Base-by-base conservation (phyloP, 306 rosid genomes). In the Cucurbita maxima region DNA sequence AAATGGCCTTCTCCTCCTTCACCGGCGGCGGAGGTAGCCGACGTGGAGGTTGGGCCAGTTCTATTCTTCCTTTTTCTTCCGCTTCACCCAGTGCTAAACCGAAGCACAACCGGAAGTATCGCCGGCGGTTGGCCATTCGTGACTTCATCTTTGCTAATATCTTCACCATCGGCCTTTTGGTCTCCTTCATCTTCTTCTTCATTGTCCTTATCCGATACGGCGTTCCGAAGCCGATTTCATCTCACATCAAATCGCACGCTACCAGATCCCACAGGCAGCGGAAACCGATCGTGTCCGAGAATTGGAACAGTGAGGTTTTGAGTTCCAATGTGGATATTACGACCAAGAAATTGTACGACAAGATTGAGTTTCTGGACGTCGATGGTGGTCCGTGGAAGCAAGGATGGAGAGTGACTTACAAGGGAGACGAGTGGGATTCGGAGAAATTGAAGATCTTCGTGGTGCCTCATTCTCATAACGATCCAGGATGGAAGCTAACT, bases 371-470 rank as follows among this genome's bases (percentile, higher is more conserved):
- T 60, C 70, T 74, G 70, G 99, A 94, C 74, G 85, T 77, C 52
- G 96, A 94, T 50, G 99, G 99, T 70, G 99, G 99, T 40, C 81
- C 96, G 10, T 94, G 99, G 99, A 94, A 85, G 84, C 99, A 94
- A 50, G 99, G 99, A 10, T 94, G 99, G 99, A 60, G 79, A 55
- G 99, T 94, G 43, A 77, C 75, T 45, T 94, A 94, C 70, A 80
- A 83, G 78, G 99, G 99, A 74, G 78, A 91, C 55, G 99, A 94
- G 77, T 94, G 99, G 99, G 92, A 94, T 79, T 53, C 76, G 10
- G 99, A 94, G 92, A 91, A 85, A 81, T 75, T 94, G 85, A 94
- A 94, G 87, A 80, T 94, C 20, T 74, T 89, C 54, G 96, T 94
- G 67, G 99, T 91, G 76, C 99, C 99, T 3, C 99, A 94, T 80